phyloP scores from a whole-genome alignment of 768 basidiomycete species.

The Tulasnella sp. region DNA sequence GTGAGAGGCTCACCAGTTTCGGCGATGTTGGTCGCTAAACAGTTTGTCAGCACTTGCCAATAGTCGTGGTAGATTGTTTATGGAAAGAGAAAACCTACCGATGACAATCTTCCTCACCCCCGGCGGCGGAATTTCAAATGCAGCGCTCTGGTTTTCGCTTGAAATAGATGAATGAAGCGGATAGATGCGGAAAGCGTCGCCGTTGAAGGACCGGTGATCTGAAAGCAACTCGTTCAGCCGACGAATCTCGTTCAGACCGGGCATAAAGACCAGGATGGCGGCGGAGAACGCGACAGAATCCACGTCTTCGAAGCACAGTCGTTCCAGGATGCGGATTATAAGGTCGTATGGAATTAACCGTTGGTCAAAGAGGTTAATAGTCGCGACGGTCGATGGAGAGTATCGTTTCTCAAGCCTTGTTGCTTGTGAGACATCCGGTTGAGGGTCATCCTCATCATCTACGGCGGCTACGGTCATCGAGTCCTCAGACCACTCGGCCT shows the following conservation, averaged over 20 bases:
- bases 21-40: conserved; percentile 76
- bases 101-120: conserved; percentile 90
- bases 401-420: conserved; percentile 68
- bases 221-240: conserved; percentile 69
- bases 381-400: conserved; percentile 58
- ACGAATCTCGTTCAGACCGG: conserved; percentile 88
- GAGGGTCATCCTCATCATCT: conserved; percentile 39
- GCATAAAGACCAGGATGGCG: conserved; percentile 87
- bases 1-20: no score
- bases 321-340: conserved; percentile 72
- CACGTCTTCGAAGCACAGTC: conserved; percentile 61
- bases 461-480: conserved; percentile 45
- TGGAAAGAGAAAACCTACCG: conserved; percentile 52
- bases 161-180: conserved; percentile 90
- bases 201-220: conserved; percentile 65
- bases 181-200: conserved; percentile 57
- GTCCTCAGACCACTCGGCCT: conserved; percentile 75
- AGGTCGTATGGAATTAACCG: conserved; percentile 86
- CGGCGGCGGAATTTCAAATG: conserved; percentile 75
- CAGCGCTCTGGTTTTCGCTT: conserved; percentile 79
- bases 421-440: conserved; percentile 30
- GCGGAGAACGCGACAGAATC: conserved; percentile 48
- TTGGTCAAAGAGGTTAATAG: conserved; percentile 79
- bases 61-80: no score
- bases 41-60: conserved; percentile 6